A percentile compares a stretch with the other conserved stretches of the same genome.
phyloP scores from a whole-genome alignment of 805 yeast species.

The Lipomyces sp. region DNA sequence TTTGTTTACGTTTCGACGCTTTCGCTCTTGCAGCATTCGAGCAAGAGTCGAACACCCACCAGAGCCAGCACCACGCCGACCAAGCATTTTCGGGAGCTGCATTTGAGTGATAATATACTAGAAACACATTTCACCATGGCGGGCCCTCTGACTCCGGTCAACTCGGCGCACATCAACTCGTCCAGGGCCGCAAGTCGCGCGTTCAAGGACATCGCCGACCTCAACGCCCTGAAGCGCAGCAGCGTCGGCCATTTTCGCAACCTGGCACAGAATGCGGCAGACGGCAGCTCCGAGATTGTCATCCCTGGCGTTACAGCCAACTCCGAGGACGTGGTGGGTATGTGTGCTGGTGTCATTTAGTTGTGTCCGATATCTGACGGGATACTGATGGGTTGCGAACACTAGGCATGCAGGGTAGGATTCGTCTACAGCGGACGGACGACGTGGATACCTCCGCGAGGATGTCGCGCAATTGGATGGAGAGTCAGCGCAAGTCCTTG shows the following conservation, averaged over 20 bases:
- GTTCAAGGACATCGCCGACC: conserved; percentile 16
- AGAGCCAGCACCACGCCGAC: too few relatives aligned
- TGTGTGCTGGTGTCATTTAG: background rate
- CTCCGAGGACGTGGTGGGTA: conserved; percentile 35
- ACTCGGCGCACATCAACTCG: conserved; percentile 17
- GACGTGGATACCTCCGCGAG: conserved; percentile 6
- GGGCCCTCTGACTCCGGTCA: conserved; percentile 22
- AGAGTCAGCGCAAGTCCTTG: conserved; percentile 42
- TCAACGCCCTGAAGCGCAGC: conserved; percentile 28
- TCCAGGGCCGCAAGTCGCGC: conserved; percentile 2
- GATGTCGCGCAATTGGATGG: conserved; percentile 38
- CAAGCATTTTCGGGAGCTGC: too few relatives aligned
- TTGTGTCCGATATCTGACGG: too few relatives aligned
- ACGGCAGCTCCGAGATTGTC: conserved; percentile 17
- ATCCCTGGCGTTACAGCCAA: conserved; percentile 36
- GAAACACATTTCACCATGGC: too few relatives aligned
- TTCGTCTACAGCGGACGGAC: conserved; percentile 37
- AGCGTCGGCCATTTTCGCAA: conserved; percentile 32
- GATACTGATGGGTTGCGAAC: too few relatives aligned
- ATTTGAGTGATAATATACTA: background rate
- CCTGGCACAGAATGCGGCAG: conserved; percentile 20
- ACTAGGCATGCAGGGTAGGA: conserved; percentile 36
- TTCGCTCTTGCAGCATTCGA: too few relatives aligned
- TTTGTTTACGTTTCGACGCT: background rate
- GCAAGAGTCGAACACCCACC: too few relatives aligned